A percentile compares a stretch with the other conserved stretches of the same genome.
These are phyloP conservation scores for Nannizzia gypsea DNA, from an alignment of 2,329 filamentous ascomycete genomes.

Conservation along the genomic window DNA sequence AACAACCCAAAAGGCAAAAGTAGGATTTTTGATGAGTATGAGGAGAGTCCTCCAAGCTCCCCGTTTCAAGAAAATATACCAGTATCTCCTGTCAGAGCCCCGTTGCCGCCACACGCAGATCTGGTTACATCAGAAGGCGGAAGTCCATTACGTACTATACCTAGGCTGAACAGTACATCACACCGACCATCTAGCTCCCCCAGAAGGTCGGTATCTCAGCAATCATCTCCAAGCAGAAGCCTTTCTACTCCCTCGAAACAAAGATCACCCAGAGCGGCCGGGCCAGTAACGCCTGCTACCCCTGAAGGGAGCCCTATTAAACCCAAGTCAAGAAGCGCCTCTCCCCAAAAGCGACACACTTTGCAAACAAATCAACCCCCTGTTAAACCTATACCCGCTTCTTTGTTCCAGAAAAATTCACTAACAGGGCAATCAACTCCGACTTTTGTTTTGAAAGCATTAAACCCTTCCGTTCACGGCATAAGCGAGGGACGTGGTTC, in stretches of 20 bases:
- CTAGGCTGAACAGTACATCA: constrained; percentile 40
- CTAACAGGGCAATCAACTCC: constrained; percentile 49
- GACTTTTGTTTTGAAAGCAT: constrained; percentile 51
- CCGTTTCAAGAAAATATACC: constrained; percentile 33
- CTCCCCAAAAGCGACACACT: constrained; percentile 39
- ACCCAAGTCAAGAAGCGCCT: constrained; percentile 19
- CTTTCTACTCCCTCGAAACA: constrained; percentile 27
- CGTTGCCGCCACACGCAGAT: constrained; percentile 24
- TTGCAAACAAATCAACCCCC: constrained; percentile 26
- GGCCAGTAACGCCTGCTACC: constrained; percentile 6
- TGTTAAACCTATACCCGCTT: constrained; percentile 26
- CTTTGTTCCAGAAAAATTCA: constrained; percentile 44
- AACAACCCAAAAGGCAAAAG: constrained; percentile 46
- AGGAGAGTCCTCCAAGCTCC: constrained; percentile 39
- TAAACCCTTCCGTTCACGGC: constrained; percentile 53
- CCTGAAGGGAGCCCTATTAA: constrained; percentile 7
- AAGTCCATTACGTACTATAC: constrained; percentile 45
- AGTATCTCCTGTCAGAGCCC: constrained; percentile 22
- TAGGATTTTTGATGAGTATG: constrained; percentile 35
- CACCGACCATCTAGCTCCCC: constrained; percentile 33
- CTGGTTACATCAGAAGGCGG: constrained; percentile 38
- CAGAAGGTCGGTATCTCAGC: constrained; percentile 25
- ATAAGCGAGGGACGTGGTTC: constrained; percentile 64
- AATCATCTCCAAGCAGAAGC: constrained; percentile 32
- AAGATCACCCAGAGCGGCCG: background rate